Percentiles rank a stretch among this genome's conserved stretches.
Conservation (phyloP, 1,284 basidiomycete genomes). For the Macrocystidia cucumis region DNA sequence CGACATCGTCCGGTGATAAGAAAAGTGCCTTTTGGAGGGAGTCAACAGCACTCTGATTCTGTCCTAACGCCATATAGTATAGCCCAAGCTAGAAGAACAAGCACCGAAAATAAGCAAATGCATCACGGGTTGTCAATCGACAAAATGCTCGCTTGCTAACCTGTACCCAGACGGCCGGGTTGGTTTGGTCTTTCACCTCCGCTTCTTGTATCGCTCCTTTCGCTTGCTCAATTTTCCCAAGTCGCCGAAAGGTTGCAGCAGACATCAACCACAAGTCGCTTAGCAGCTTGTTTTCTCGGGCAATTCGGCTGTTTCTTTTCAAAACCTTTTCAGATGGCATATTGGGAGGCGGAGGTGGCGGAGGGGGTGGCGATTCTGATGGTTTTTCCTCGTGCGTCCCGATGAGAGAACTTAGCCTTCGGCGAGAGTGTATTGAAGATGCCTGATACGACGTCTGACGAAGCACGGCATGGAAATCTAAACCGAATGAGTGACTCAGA, state of each 20-base stretch:
- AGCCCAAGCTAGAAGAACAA: conserved; percentile 56
- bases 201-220: conserved; percentile 93
- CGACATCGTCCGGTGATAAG: conserved; percentile 67
- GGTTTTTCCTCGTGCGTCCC: conserved; percentile 30
- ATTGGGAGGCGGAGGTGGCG: conserved; percentile 34
- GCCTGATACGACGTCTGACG: conserved; percentile 67
- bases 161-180: conserved; percentile 93
- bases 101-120: background rate
- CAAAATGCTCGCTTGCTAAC: conserved; percentile 31
- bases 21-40: conserved; percentile 82
- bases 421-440: conserved; percentile 81
- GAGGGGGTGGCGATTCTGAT: conserved; percentile 27
- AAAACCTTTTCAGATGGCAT: conserved; percentile 27
- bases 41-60: conserved; percentile 57
- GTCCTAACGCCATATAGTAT: conserved; percentile 56
- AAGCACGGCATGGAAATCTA: conserved; percentile 60
- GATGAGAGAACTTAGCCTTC: conserved; percentile 44
- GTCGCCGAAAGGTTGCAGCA: conserved; percentile 87
- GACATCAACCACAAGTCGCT: conserved; percentile 91
- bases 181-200: conserved; percentile 80
- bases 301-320: conserved; percentile 36
- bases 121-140: conserved; percentile 4
- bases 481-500: conserved; percentile 1
- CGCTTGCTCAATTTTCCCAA: conserved; percentile 86
- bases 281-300: conserved; percentile 67